Evolutionary conservation across 805 yeast species (phyloP), one percentile per base, ranked within the genome.

Genomic region (Clavispora vitiphila): DNA sequence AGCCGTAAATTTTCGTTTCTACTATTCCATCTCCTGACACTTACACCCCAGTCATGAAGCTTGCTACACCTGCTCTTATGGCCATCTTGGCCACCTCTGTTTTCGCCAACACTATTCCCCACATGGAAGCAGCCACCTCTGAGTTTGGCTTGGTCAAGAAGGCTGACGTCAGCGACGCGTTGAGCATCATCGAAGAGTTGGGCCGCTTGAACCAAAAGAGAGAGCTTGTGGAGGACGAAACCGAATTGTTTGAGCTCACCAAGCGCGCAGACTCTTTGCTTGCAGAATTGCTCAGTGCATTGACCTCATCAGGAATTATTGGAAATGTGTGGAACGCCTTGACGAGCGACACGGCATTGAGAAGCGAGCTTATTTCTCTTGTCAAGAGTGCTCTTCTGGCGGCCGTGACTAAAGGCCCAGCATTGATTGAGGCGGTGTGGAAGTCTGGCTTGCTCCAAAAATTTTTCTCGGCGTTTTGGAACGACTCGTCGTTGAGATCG

Each of bases 31-130:
- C 23, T 25, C 4, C 18, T 26, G 12, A 15, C 32, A n/a, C n/a
- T 34, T 24, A n/a, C 21, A 9, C 22, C 18, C 23, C 19, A 18
- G 20, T 50, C 46, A 69, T 69, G 75, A 69, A 67, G 60, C 62
- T 69, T 34, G 55, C 73, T 29, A 57, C 66, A 35, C 53, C 73
- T 36, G 60, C 74, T 37, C 55, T 62, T 39, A 53, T 67, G 46
- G 71, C 73, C 42, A 53, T 69, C 47, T 60, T 67, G 52, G 71
- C 69, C 41, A 35, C 73, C 26, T 44, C 65, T 29, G 57, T 70
- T 23, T 49, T 62, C 36, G 72, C 63, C 25, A 49, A 55, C 37
- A 69, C 73, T 41, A 69, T 71, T 15, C 62, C 61, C 29, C 32
- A 55, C 31, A 32, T 42, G 20, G 20, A 46, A 31, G 38, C 56